A percentile compares a stretch with the other conserved stretches of the same genome.
These are phyloP conservation scores for Trichoderma hamatum DNA, from an alignment of 2,329 filamentous ascomycete species.

Conservation along the genomic window DNA sequence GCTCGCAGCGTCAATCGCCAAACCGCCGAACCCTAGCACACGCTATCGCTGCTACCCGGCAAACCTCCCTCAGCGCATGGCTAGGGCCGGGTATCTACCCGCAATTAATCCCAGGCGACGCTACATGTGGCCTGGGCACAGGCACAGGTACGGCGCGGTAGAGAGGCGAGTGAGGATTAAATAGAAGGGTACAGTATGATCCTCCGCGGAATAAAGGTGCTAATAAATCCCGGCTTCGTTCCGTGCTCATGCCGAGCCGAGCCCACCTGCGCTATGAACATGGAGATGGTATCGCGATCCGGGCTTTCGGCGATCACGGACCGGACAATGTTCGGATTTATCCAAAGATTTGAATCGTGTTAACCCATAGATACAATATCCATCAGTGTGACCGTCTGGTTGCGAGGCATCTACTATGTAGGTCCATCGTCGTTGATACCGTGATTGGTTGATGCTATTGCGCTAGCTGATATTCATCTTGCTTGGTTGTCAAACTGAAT, in stretches of 20 bases:
- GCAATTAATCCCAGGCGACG: constrained; percentile 14
- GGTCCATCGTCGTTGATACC: neutral
- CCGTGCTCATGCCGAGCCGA: neutral
- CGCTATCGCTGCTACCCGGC: constrained; percentile 7
- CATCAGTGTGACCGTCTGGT: neutral
- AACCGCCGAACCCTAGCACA: constrained; percentile 3
- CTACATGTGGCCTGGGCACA: constrained; percentile 1
- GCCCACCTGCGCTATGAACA: neutral
- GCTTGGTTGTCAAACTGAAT: neutral
- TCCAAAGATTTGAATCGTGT: no score
- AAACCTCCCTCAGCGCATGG: constrained; percentile 7
- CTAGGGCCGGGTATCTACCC: constrained; percentile 26
- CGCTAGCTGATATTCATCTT: neutral
- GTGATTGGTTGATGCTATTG: neutral
- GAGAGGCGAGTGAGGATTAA: neutral
- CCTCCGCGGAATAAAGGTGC: neutral
- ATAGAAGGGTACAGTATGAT: neutral
- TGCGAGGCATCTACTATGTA: neutral
- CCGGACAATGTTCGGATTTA: neutral
- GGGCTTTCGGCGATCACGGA: neutral
- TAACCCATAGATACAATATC: neutral
- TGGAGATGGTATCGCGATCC: neutral
- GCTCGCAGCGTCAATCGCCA: neutral
- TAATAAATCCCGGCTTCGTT: neutral
- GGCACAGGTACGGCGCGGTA: neutral